Evolutionary conservation across 169 alveolate genomes (phyloP).

Genomic region (Cryptosporidium canis): DNA sequence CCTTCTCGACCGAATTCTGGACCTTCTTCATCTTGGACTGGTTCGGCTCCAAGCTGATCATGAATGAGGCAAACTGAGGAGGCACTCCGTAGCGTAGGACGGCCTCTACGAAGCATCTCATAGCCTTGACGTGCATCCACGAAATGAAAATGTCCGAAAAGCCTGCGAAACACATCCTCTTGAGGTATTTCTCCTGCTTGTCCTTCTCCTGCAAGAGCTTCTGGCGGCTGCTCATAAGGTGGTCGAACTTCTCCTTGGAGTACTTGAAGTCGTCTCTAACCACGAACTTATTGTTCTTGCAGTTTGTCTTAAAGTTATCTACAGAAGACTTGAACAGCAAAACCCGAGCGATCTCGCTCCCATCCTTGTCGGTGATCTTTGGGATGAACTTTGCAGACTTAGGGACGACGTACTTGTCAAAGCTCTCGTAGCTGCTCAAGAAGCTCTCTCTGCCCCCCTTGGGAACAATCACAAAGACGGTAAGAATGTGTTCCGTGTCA

Average conservation of each 20-base stretch:
- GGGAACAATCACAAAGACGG: constrained; percentile 85
- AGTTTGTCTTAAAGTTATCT: constrained; percentile 80
- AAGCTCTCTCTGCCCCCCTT: constrained; percentile 80
- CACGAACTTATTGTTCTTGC: constrained; percentile 79
- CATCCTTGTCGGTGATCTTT: constrained; percentile 80
- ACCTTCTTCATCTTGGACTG: constrained; percentile 73
- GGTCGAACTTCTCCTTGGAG: constrained; percentile 83
- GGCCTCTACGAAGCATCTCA: constrained; percentile 90
- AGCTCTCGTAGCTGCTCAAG: constrained; percentile 78
- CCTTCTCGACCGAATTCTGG: constrained; percentile 72
- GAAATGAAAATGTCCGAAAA: constrained; percentile 89
- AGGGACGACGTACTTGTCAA: constrained; percentile 85
- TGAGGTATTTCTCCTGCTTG: constrained; percentile 86
- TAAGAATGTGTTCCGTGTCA: constrained; percentile 85
- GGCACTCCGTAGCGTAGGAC: constrained; percentile 91
- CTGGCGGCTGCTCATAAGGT: constrained; percentile 80
- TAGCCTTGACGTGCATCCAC: constrained; percentile 88
- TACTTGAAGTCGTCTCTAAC: constrained; percentile 83
- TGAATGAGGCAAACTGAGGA: constrained; percentile 84
- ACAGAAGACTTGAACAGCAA: constrained; percentile 81
- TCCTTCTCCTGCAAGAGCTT: constrained; percentile 85
- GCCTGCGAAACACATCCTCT: constrained; percentile 86
- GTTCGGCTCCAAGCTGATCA: constrained; percentile 73
- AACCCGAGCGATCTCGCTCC: constrained; percentile 84
- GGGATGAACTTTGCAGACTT: constrained; percentile 81